phyloP scores from a whole-genome alignment of 2,329 filamentous ascomycete genomes.

The Alternaria gansuensis region DNA sequence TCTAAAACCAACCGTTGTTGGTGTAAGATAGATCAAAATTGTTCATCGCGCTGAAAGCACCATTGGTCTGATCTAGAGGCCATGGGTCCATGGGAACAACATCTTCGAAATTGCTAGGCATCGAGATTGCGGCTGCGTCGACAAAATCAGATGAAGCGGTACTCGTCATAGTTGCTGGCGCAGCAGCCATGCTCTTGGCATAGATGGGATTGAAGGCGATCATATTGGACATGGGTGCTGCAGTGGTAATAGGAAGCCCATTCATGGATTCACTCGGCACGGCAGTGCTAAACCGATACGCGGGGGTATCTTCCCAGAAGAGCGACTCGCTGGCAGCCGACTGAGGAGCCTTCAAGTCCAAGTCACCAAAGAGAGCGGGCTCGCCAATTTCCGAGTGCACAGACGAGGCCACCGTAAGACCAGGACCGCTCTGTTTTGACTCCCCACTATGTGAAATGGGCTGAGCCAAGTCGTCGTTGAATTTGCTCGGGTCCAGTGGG shows the following conservation, averaged over 20 bases:
- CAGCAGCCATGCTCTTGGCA: slow-evolving; percentile 37
- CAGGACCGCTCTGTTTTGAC: slow-evolving; percentile 52
- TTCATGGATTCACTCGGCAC: slow-evolving; percentile 35
- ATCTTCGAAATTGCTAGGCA: slow-evolving; percentile 46
- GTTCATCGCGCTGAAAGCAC: slow-evolving; percentile 36
- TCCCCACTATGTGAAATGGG: slow-evolving; percentile 55
- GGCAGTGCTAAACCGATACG: slow-evolving; percentile 44
- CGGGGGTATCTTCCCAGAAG: slow-evolving; percentile 52
- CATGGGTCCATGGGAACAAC: slow-evolving; percentile 43
- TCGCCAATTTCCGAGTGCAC: slow-evolving; percentile 54
- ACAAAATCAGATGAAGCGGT: slow-evolving; percentile 35
- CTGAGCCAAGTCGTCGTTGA: slow-evolving; percentile 47
- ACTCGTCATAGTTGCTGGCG: slow-evolving; percentile 37
- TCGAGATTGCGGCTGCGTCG: slow-evolving; percentile 45
- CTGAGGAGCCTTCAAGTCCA: slow-evolving; percentile 45
- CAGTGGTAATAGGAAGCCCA: slow-evolving; percentile 36
- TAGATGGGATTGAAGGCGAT: slow-evolving; percentile 45
- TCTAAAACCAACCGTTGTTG: slow-evolving; percentile 48
- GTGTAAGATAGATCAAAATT: slow-evolving; percentile 39
- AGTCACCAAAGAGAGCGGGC: slow-evolving; percentile 44
- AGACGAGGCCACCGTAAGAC: slow-evolving; percentile 54
- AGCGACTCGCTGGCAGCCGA: slow-evolving; percentile 46
- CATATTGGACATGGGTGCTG: slow-evolving; percentile 32
- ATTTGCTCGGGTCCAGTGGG: slow-evolving; percentile 52
- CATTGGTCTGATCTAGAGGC: slow-evolving; percentile 42